Evolutionary conservation across 2,329 filamentous ascomycete genomes (phyloP), one percentile per base, ranked within the genome.

Genomic region (Epichloe hybrida): DNA sequence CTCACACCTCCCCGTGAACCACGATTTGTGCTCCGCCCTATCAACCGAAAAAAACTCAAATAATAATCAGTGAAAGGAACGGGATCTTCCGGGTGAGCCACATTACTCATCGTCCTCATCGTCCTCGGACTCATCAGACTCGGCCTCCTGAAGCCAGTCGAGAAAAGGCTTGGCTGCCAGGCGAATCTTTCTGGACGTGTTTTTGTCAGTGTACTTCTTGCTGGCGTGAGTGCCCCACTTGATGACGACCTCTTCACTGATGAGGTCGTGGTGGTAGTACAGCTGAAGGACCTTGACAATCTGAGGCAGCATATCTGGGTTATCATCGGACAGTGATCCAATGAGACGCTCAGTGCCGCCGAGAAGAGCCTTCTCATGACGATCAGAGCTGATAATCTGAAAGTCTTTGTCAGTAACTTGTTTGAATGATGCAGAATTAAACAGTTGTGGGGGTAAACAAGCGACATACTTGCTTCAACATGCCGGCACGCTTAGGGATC

Each of bases 161-260:
- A 96, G 77, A 79, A 98, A 98, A 57, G 87, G 84, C 74, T 94
- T 86, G 50, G 93, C 89, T 57, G 88, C 86, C 76, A 94, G 91
- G 73, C 90, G 88, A 56, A 97, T 89, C 78, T 94, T 95, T 77
- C 89, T 91, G 72, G 88, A 95, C 54, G 83, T 90, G 53, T 83
- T 66, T 54, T 94, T 70, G 66, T 97, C 91, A 60, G 94, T 87
- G 67, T 97, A 97, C 75, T 96, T 96, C 84, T 95, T 96, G 80
- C 88, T 95, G 53, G 91, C 89, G 77, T 93, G 95, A 65, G 80
- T 78, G 57, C 90, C 91, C 91, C 93, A 98, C 60, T 84, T 84
- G 70, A 84, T 86, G 65, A 95, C 81, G 15, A 89, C 80, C 56
- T 95, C 90, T 73, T 98, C 93, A 48, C 78, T 82, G 61, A 95